Conservation (phyloP, 371 early-diverging fungal genomes). For the Dentiscutata heterogama region DNA sequence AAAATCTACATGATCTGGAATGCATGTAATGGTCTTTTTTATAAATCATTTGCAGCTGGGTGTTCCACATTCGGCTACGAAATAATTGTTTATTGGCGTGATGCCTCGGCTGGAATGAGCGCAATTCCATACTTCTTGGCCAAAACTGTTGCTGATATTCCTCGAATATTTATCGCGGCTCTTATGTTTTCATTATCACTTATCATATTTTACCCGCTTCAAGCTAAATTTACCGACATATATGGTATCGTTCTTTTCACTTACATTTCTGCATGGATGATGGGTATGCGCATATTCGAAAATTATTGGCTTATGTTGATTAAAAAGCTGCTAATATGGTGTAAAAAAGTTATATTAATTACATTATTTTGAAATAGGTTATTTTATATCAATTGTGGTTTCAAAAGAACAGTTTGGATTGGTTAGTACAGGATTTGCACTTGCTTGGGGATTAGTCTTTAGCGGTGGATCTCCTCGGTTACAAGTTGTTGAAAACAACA, state of each 20-base stretch:
- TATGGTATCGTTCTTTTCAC: conserved; percentile 39
- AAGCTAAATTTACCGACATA: conserved; percentile 16
- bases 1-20: no score
- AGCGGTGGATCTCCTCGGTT: conserved; percentile 59
- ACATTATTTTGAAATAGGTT: conserved; percentile 53
- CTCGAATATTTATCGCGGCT: conserved; percentile 60
- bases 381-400: conserved; percentile 59
- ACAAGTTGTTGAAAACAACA: conserved; percentile 49
- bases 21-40: no score
- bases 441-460: conserved; percentile 62
- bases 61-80: conserved; percentile 63
- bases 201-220: conserved; percentile 56
- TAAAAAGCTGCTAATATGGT: conserved; percentile 25
- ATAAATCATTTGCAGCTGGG: conserved; percentile 46
- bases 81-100: conserved; percentile 64
- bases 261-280: conserved; percentile 54
- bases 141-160: conserved; percentile 63
- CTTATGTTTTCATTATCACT: conserved; percentile 62
- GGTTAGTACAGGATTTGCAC: conserved; percentile 58
- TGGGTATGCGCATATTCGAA: conserved; percentile 50
- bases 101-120: conserved; percentile 59
- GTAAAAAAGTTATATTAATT: no score
- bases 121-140: conserved; percentile 64
- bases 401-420: conserved; percentile 51
- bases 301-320: no score